Base-by-base conservation (phyloP, 768 basidiomycete genomes). In the Podaxis pistillaris region DNA sequence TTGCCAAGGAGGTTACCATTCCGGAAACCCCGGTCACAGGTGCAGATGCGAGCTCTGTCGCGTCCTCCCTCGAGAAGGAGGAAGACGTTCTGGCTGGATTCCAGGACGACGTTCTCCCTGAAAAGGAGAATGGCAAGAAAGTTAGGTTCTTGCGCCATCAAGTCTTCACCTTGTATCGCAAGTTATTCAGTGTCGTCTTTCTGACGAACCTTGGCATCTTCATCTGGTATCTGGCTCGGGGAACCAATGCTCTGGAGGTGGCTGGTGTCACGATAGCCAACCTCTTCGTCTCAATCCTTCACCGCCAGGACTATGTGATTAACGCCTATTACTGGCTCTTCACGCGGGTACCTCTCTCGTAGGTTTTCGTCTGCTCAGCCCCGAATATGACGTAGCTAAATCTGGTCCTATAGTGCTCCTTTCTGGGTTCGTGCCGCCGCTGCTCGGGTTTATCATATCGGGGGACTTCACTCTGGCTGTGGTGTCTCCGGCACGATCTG, bases 151-250 rank as follows among this genome's bases (percentile, higher is more conserved):
- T 64, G 28, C 59, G 60, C 30, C 61, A 67, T 36, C 58, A 58
- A 24, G 51, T 84, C 65, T 78, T 75, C 62, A 69, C 74, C 5
- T 69, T 74, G 9, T 86, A 86, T 68, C 76, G 85, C 59, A 77
- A 81, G 63, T 76, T 84, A 0, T 86, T 86, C 72, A 76, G 79
- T 11, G 69, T 86, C 41, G 78, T 85, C 49, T 85, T 86, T 71
- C 66, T 76, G 52, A 72, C 76, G 33, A 86, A 86, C 69, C 67
- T 85, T 64, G 76, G 75, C 26, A 73, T 82, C 7, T 79, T 86
- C 69, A 75, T 86, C 47, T 74, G 68, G 40, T 65, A 78, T 58
- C 56, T 78, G 49, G 71, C 72, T 46, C 72, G 71, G 30, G 73
- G 74, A 4, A 69, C 74, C 53, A 76, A 67, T 65, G 71, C 65